These are phyloP conservation scores for Globisporangium viniferum DNA, from an alignment of 352 stramenopile species.

Conservation along the genomic window DNA sequence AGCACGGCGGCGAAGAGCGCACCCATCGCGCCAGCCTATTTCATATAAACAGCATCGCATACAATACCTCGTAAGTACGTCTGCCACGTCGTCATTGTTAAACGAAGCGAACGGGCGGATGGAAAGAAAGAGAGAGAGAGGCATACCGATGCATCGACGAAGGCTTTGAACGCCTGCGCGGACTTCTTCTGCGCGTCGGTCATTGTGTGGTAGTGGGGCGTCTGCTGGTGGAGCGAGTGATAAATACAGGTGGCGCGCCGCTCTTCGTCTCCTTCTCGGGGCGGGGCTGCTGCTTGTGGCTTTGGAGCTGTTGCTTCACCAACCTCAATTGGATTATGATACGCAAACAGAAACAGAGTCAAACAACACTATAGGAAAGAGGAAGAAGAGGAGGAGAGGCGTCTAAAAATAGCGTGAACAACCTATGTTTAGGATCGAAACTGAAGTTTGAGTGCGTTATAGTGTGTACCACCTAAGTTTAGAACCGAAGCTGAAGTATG, in stretches of 20 bases:
- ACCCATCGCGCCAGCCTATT: conserved; percentile 68
- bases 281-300: background rate
- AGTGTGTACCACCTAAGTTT: background rate
- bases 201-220: conserved; percentile 15
- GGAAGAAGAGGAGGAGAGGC: too few relatives aligned
- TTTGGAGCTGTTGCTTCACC: background rate
- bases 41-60: conserved; percentile 4
- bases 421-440: background rate
- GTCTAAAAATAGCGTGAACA: background rate
- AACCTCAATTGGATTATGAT: conserved; percentile 13
- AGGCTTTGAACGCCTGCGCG: conserved; percentile 64
- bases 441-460: background rate
- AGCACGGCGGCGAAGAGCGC: conserved; percentile 69
- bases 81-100: conserved; percentile 5
- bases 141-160: conserved; percentile 72
- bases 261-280: background rate
- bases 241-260: background rate
- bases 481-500: conserved; percentile 2
- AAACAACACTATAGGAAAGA: conserved; percentile 9
- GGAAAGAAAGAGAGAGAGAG: background rate
- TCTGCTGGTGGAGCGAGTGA: background rate
- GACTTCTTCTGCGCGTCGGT: conserved; percentile 22
- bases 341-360: conserved; percentile 15
- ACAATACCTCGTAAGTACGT: background rate
- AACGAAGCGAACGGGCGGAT: background rate